Conservation (phyloP, 306 rosid genomes). For the Oxytropis ochrocephala region DNA sequence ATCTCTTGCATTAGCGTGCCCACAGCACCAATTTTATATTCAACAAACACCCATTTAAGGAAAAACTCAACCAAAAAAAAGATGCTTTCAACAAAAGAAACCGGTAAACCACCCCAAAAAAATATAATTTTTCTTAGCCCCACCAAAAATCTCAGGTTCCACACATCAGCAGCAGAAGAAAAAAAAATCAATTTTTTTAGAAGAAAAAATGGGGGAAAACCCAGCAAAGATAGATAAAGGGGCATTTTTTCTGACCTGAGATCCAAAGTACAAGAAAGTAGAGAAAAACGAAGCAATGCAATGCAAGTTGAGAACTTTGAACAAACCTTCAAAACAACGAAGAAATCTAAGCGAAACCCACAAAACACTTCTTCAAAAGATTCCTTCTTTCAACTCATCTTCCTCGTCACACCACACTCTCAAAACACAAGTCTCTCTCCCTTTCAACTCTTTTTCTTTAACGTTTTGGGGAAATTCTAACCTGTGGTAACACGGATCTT, state of each 20-base stretch:
- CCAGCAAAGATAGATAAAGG: constrained; percentile 27
- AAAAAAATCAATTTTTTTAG: not conserved
- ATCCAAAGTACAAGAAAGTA: constrained; percentile 40
- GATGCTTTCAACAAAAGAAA: constrained; percentile 31
- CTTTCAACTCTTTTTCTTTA: constrained; percentile 24
- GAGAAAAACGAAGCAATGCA: not conserved
- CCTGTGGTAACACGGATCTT: not conserved
- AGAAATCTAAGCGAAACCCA: constrained; percentile 47
- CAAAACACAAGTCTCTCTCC: too few species aligned
- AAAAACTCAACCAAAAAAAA: constrained; percentile 20
- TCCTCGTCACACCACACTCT: constrained; percentile 23
- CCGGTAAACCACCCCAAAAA: constrained; percentile 16
- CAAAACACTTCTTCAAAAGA: constrained; percentile 26
- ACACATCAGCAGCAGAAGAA: not conserved
- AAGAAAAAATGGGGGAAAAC: constrained; percentile 1
- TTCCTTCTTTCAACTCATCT: constrained; percentile 42
- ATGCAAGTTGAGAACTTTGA: constrained; percentile 27
- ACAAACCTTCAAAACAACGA: constrained; percentile 37
- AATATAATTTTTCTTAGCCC: not conserved
- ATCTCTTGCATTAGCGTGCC: constrained; percentile 26
- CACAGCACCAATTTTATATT: constrained; percentile 34
- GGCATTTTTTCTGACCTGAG: constrained; percentile 43
- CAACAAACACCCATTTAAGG: constrained; percentile 36
- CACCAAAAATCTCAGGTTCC: not conserved
- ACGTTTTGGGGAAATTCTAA: not conserved